Percentiles rank a stretch among this genome's conserved stretches.
Evolutionary conservation across 768 basidiomycete species (phyloP).

Genomic region (Tubosaeta brunneosetosa): DNA sequence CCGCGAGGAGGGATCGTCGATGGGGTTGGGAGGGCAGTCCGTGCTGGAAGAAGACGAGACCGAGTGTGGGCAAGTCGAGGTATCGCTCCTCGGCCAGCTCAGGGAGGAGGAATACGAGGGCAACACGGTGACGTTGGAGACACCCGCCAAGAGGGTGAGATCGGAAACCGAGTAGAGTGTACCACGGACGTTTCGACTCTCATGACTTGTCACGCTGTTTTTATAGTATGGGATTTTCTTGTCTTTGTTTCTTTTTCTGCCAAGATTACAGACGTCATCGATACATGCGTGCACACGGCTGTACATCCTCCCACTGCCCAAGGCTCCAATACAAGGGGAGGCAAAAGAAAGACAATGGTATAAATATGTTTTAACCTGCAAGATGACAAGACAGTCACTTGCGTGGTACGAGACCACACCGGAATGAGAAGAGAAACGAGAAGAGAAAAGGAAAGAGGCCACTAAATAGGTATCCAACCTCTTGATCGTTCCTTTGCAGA

Average conservation of each 20-base stretch:
- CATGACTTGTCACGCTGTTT: background rate
- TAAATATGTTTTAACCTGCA: constrained; percentile 21
- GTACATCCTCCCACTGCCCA: constrained; percentile 13
- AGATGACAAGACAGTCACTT: constrained; percentile 4
- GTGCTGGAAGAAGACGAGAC: constrained; percentile 41
- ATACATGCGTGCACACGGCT: constrained; percentile 18
- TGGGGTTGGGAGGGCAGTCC: constrained; percentile 14
- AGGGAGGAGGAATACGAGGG: constrained; percentile 31
- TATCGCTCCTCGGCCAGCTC: constrained; percentile 12
- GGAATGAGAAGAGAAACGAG: constrained; percentile 2
- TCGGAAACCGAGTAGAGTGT: constrained; percentile 17
- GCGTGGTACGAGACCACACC: constrained; percentile 7
- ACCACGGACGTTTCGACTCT: background rate
- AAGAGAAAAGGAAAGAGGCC: constrained; percentile 10
- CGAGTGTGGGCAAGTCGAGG: constrained; percentile 16
- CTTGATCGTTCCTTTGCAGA: constrained; percentile 23
- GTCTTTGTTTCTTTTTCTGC: constrained; percentile 7
- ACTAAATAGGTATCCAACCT: constrained; percentile 32
- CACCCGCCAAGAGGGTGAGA: constrained; percentile 26
- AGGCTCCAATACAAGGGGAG: constrained; percentile 11
- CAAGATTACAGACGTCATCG: constrained; percentile 19
- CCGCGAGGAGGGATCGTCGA: constrained; percentile 16
- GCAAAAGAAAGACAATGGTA: constrained; percentile 20
- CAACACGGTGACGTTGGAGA: constrained; percentile 11
- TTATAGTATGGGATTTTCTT: background rate